These are phyloP conservation scores for Aspergillus heteromorphus DNA, from an alignment of 495 filamentous ascomycete genomes.

Conservation along the genomic window DNA sequence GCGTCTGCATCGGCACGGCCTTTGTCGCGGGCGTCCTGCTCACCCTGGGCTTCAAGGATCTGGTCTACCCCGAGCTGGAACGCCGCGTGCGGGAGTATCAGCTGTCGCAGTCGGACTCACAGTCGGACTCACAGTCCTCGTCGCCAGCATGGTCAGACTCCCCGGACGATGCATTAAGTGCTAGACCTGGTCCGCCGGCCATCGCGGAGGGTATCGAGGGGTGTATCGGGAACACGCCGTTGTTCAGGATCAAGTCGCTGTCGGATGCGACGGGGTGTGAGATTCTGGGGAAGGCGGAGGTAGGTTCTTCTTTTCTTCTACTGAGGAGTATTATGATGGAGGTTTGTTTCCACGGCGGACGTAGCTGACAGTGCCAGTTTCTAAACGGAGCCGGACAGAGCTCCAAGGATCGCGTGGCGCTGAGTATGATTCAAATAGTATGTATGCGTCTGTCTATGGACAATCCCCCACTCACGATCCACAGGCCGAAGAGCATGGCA, in stretches of 20 bases:
- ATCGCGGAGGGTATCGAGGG: conserved; percentile 76
- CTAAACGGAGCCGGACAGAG: conserved; percentile 93
- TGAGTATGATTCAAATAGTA: conserved; percentile 78
- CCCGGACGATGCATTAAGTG: conserved; percentile 13
- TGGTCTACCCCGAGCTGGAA: conserved; percentile 60
- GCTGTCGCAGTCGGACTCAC: conserved; percentile 1
- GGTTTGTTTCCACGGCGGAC: not conserved
- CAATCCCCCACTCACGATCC: conserved; percentile 10
- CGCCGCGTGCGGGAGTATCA: conserved; percentile 48
- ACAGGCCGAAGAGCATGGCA: conserved; percentile 70
- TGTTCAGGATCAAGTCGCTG: conserved; percentile 81
- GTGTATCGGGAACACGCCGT: conserved; percentile 88
- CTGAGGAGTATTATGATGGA: not conserved
- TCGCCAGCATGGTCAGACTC: not conserved
- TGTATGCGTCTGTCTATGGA: conserved; percentile 6
- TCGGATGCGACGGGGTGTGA: conserved; percentile 88
- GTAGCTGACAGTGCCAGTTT: conserved; percentile 44
- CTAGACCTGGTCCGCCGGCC: conserved; percentile 34
- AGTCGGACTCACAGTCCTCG: not conserved
- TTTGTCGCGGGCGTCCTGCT: conserved; percentile 69
- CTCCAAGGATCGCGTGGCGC: conserved; percentile 90
- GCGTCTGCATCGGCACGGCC: conserved; percentile 54
- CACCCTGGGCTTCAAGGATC: conserved; percentile 68
- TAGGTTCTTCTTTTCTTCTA: conserved; percentile 21
- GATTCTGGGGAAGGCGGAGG: conserved; percentile 92